Base-by-base conservation (phyloP, 2,329 filamentous ascomycete species). In the Colletotrichum tanaceti region DNA sequence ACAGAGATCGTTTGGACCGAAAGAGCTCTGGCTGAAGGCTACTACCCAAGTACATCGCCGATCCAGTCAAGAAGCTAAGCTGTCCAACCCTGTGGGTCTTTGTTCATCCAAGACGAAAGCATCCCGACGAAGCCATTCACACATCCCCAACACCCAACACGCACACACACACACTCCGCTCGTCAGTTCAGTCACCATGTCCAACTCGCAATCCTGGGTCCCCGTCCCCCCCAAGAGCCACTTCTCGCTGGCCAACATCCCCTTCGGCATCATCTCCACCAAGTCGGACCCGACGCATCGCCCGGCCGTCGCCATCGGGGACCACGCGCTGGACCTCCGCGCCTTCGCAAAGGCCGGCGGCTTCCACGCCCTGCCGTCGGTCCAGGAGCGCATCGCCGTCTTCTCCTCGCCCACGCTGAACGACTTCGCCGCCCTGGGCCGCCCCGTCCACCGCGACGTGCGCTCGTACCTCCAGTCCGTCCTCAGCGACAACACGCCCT, bases 161-260 rank as follows among this genome's bases (percentile, higher is more conserved):
- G 7, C 24, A 28, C 24, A 28, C 24, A 28, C 3, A 3, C 24
- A 28, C 24, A 1, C 28, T 28, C 5, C 1, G 24, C 24, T 5
- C 24, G 3, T 28, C 24, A 28, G 24, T 28, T 9, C 28, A 54
- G 60, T 47, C 58, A 35, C 28, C 28, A 67, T 68, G 63, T 47
- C 59, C 9, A 52, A 16, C 43, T 57, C 47, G 11, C 54, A 32
- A 28, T 78, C 76, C 44, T 78, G 77, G 77, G 65, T 78, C 6
- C 58, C 73, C 10, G 73, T 82, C 20, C 71, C 77, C n/a, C 74
- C 78, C n/a, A 73, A 76, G 4, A 78, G 74, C 50, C 79, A 78
- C 73, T 94, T 94, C 80, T 93, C 92, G 10, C 81, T 95, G 59
- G 88, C 90, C 74, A 96, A 96, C 76, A 90, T 96, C 62, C 93